Base-by-base conservation (phyloP, 345 rosid species). In the Laguncularia racemosa region DNA sequence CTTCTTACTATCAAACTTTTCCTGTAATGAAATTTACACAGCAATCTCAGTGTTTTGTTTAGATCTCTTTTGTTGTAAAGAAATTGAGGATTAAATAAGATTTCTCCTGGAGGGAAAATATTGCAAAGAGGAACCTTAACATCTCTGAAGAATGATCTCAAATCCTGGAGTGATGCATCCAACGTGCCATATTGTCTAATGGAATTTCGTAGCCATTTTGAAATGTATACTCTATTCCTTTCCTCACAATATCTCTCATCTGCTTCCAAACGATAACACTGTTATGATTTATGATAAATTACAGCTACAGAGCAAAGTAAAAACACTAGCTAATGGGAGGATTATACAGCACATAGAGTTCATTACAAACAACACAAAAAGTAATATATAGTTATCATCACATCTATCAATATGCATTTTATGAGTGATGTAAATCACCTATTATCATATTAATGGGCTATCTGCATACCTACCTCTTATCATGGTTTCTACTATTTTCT, bases 171-270 rank as follows among this genome's bases (percentile, higher is more conserved):
- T 8, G 97, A 77, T 47, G 15, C 43, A 57, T 76, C 81, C 69
- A 84, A 92, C 73, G 62, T 77, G 51, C 79, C 89, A 58, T 80
- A 76, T 60, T 69, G 71, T 60, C 73, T 74, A 57, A 92, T 76
- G 49, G 89, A 85, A 65, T 85, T 85, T 81, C 86, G 89, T 57
- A 89, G 83, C 99, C 99, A 89, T 76, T 89, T 93, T 46, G 99
- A 85, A 76, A 89, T 83, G 66, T 85, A 69, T 46, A 69, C 61
- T 63, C 70, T 75, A 57, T 89, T 89, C 76, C 89, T 71, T 74
- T 82, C 86, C 59, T 89, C 83, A 63, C 55, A 71, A 75, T 74
- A 93, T 43, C 97, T 87, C 74, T 85, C 90, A 78, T 93, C 99
- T 93, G 81, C 64, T 60, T 38, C 52, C 52, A 50, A 52, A 72